Evolutionary conservation across 306 rosid species (phyloP).

Genomic region (Quillaja saponaria): DNA sequence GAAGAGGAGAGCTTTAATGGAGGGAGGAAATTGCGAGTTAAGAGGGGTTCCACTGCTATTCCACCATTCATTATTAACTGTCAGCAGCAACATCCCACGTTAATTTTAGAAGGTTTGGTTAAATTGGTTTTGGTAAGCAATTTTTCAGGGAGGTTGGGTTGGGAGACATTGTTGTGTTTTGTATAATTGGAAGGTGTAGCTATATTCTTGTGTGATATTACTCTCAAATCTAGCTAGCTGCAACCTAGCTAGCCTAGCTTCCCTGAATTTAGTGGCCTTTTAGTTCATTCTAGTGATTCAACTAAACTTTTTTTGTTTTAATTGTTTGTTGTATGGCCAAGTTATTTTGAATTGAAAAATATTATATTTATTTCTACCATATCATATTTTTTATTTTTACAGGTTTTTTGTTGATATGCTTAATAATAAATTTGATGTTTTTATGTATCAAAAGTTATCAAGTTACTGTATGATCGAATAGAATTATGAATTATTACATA

Average conservation of each 20-base stretch:
- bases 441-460: too few species aligned
- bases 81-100: constrained; percentile 4
- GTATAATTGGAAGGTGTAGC: constrained; percentile 22
- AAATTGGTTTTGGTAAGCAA: neutral
- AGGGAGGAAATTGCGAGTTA: neutral
- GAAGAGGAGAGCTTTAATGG: constrained; percentile 34
- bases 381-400: too few species aligned
- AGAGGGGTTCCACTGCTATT: constrained; percentile 1
- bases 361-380: too few species aligned
- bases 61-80: constrained; percentile 53
- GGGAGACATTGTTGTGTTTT: constrained; percentile 10
- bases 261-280: neutral
- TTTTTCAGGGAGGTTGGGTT: constrained; percentile 20
- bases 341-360: too few species aligned
- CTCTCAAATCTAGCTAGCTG: neutral
- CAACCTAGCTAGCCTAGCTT: too few species aligned
- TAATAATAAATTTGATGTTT: too few species aligned
- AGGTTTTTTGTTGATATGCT: too few species aligned
- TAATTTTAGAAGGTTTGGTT: constrained; percentile 30
- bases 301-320: too few species aligned
- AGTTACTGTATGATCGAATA: too few species aligned
- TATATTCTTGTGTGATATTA: constrained; percentile 25
- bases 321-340: too few species aligned
- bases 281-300: neutral
- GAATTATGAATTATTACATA: too few species aligned